Evolutionary conservation across 257 asterid species (phyloP).

Genomic region (Rubia yunnanensis): DNA sequence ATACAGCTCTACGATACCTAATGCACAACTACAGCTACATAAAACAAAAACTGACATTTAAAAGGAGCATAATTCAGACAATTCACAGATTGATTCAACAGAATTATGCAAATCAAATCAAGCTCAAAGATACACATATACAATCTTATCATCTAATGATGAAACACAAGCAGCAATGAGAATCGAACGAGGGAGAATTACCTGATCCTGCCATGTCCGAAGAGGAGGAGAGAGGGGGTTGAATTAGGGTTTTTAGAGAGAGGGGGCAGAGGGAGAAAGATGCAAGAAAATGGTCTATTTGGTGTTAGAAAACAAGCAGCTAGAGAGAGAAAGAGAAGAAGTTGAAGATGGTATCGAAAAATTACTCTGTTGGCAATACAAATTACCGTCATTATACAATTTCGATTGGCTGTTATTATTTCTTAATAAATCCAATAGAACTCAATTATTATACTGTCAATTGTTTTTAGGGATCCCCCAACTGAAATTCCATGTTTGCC

Average conservation of each 20-base stretch:
- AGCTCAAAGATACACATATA: constrained; percentile 1
- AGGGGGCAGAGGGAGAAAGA: constrained; percentile 11
- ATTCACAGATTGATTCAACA: constrained; percentile 20
- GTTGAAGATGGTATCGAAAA: constrained; percentile 11
- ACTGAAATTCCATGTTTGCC: neutral
- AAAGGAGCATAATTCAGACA: constrained; percentile 21
- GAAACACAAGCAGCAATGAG: constrained; percentile 19
- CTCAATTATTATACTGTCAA: constrained; percentile 6
- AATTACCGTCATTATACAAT: constrained; percentile 8
- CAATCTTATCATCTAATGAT: constrained; percentile 7
- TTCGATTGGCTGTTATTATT: constrained; percentile 26
- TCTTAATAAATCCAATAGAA: constrained; percentile 7
- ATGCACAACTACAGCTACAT: constrained; percentile 4
- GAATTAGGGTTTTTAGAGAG: constrained; percentile 51
- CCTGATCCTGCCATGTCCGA: constrained; percentile 35
- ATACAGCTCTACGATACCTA: constrained; percentile 3
- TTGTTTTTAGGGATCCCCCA: neutral
- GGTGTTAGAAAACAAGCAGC: constrained; percentile 14
- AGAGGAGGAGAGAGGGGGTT: constrained; percentile 19
- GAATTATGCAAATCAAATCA: constrained; percentile 29
- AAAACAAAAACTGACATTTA: neutral
- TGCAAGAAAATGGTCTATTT: constrained; percentile 13
- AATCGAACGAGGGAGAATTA: constrained; percentile 17
- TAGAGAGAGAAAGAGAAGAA: constrained; percentile 9
- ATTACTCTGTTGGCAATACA: neutral